Evolutionary conservation across 2,329 filamentous ascomycete genomes (phyloP), one percentile per base, ranked within the genome.

Genomic region (Microcyclospora pomicola): DNA sequence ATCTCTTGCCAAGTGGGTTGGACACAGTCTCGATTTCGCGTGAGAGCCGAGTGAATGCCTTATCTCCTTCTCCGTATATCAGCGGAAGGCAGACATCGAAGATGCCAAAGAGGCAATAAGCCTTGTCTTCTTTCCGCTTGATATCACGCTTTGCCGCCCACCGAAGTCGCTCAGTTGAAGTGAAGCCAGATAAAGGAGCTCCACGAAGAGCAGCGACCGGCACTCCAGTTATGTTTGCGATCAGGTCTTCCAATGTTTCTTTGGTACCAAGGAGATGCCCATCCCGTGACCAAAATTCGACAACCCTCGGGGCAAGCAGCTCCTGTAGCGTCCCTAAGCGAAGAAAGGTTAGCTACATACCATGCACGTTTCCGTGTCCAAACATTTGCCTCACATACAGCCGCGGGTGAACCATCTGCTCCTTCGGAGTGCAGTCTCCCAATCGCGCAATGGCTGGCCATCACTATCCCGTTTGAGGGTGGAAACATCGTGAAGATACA

Each of bases 331-430:
- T 31, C 35, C 43, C 19, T 24, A 24, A 24, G 19, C 19, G 19
- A 24, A 24, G 19, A 24, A 5, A 7, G 4, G 19, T 24, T 7
- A 24, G 19, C 19, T 7, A 24, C 4, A 5, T 4, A 7, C 19
- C 19, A 24, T 24, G 7, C n/a, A 24, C 7, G 51, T 9, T 46
- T 46, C 28, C 49, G n/a, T 34, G 3, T 31, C 31, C 30, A 51
- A 53, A 46, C 40, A 52, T 30, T 43, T 33, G 40, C 44, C 45
- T 9, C 42, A 36, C 15, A 41, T 46, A 41, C 43, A 46, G 15
- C 38, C 39, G 19, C 43, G 38, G 12, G 35, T 37, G 34, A 44
- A 42, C 43, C 43, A 46, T 24, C 29, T 19, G 37, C 43, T 46
- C 5, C 14, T 24, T 12, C n/a, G 31, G 33, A 45, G 43, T n/a